Percentiles rank a stretch among this genome's conserved stretches.
Evolutionary conservation across 2,329 filamentous ascomycete genomes (phyloP).

Genomic region (Colletotrichum sansevieriae): DNA sequence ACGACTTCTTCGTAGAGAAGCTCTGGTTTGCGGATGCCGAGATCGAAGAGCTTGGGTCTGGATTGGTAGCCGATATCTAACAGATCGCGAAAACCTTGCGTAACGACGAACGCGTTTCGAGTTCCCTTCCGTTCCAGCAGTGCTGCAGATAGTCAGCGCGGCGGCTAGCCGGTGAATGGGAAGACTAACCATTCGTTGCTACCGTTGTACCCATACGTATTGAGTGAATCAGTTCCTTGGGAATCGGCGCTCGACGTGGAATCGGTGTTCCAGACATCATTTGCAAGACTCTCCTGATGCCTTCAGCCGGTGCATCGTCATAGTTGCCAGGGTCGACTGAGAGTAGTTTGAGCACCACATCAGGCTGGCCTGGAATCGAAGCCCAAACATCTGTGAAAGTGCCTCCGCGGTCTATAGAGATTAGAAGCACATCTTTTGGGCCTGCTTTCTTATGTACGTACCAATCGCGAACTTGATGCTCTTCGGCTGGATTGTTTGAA

Average conservation of each 20-base stretch:
- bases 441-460: background rate
- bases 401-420: slow-evolving; percentile 48
- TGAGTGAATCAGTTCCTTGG: slow-evolving; percentile 70
- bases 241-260: background rate
- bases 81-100: slow-evolving; percentile 74
- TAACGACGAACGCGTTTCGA: slow-evolving; percentile 74
- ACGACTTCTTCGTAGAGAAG: slow-evolving; percentile 78
- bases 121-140: slow-evolving; percentile 80
- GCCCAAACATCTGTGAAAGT: slow-evolving; percentile 75
- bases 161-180: too few species aligned
- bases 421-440: too few species aligned
- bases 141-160: slow-evolving; percentile 46
- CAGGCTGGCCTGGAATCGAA: slow-evolving; percentile 56
- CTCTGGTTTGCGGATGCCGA: slow-evolving; percentile 76
- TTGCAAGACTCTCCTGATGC: slow-evolving; percentile 67
- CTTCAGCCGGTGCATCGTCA: slow-evolving; percentile 79
- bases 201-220: slow-evolving; percentile 80
- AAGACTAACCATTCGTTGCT: slow-evolving; percentile 72
- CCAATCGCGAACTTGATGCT: background rate
- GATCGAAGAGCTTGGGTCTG: slow-evolving; percentile 79
- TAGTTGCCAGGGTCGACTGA: slow-evolving; percentile 81
- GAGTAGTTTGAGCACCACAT: slow-evolving; percentile 78
- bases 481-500: background rate
- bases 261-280: slow-evolving; percentile 45
- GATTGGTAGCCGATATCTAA: slow-evolving; percentile 81